Percentiles rank a stretch among this genome's conserved stretches.
Conservation (phyloP, 805 yeast species). For the Aciculoconidium aculeatum region DNA sequence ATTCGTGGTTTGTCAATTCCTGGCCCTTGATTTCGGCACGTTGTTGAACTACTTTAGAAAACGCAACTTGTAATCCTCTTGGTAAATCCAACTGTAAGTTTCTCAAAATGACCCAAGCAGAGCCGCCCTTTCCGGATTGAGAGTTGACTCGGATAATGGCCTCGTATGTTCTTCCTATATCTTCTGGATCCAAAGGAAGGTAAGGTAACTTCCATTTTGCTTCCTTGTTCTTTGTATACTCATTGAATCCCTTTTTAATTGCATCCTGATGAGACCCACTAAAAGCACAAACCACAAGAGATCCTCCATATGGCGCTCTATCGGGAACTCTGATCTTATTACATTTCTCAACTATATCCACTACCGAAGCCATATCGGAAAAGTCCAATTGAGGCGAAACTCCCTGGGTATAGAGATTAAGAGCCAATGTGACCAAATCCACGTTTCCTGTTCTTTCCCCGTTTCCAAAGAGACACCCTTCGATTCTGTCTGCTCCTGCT, state of each 20-base stretch:
- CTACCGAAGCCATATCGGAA: slow-evolving; percentile 57
- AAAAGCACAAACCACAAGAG: slow-evolving; percentile 73
- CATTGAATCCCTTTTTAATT: slow-evolving; percentile 71
- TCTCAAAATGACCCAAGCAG: slow-evolving; percentile 79
- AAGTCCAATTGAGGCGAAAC: slow-evolving; percentile 66
- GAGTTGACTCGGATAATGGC: slow-evolving; percentile 88
- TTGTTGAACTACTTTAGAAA: slow-evolving; percentile 63
- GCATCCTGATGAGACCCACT: slow-evolving; percentile 75
- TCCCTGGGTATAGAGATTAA: slow-evolving; percentile 77
- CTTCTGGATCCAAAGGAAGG: slow-evolving; percentile 78
- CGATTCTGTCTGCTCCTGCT: slow-evolving; percentile 87
- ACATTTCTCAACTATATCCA: slow-evolving; percentile 71
- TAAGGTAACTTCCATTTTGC: slow-evolving; percentile 70
- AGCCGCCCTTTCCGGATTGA: slow-evolving; percentile 86
- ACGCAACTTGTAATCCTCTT: slow-evolving; percentile 71
- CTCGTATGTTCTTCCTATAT: slow-evolving; percentile 84
- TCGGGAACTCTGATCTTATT: slow-evolving; percentile 76
- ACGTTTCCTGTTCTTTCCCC: slow-evolving; percentile 89
- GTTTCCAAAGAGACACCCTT: slow-evolving; percentile 80
- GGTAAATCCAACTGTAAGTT: slow-evolving; percentile 76
- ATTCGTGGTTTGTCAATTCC: slow-evolving; percentile 62
- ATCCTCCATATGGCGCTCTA: slow-evolving; percentile 80
- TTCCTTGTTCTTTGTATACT: slow-evolving; percentile 34
- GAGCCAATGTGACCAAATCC: slow-evolving; percentile 71
- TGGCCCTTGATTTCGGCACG: slow-evolving; percentile 67